A percentile compares a stretch with the other conserved stretches of the same genome.
These are phyloP conservation scores for Ceratobasidium sp. DNA, from an alignment of 1,284 basidiomycete species.

Conservation along the genomic window DNA sequence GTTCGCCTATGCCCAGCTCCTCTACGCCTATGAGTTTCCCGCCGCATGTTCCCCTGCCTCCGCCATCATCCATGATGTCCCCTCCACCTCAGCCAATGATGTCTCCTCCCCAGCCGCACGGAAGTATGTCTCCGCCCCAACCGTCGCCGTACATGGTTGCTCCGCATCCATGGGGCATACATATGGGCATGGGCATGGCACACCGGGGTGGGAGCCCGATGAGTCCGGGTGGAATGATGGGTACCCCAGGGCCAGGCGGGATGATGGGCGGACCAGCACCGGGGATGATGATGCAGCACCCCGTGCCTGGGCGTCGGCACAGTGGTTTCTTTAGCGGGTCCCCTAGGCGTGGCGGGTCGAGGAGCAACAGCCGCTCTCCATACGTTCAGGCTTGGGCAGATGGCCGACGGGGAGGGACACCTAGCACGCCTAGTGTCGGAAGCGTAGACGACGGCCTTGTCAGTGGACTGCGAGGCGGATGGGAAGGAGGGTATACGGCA, in stretches of 20 bases:
- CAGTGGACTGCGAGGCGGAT: not conserved
- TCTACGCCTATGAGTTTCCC: not conserved
- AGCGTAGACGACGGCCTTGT: constrained; percentile 2
- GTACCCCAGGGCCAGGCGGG: not conserved
- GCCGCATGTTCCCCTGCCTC: not conserved
- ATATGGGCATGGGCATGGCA: not conserved
- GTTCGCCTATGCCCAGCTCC: not conserved
- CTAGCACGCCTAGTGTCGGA: constrained; percentile 33
- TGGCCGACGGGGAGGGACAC: not conserved
- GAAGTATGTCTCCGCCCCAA: constrained; percentile 5
- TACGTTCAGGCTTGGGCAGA: not conserved
- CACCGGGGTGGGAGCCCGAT: constrained; percentile 18
- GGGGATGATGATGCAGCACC: not conserved
- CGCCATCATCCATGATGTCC: constrained; percentile 11
- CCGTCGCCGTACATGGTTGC: not conserved
- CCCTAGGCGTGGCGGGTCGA: not conserved
- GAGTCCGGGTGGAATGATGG: not conserved
- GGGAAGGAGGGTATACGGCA: no score
- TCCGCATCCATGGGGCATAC: constrained; percentile 1
- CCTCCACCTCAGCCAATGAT: not conserved
- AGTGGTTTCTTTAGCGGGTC: not conserved
- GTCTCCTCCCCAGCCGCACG: constrained; percentile 27
- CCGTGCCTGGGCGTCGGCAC: constrained; percentile 7
- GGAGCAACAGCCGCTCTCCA: constrained; percentile 4
- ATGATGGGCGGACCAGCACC: not conserved